Evolutionary conservation across 768 basidiomycete genomes (phyloP), one percentile per base, ranked within the genome.

Genomic region (Vararia minispora): DNA sequence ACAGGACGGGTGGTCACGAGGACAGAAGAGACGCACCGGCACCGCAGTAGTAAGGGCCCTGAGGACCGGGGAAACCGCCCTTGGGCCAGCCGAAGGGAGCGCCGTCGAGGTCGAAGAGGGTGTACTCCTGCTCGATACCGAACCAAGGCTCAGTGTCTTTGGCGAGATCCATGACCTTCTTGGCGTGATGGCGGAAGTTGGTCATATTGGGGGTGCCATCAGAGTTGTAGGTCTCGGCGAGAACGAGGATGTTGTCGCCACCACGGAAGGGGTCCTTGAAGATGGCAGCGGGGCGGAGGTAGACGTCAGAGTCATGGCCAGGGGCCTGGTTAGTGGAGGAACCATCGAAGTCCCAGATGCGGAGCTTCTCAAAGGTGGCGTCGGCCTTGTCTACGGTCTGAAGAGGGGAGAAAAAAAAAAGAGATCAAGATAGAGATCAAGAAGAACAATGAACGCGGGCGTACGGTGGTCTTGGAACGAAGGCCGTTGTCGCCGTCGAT

Each of bases 201-300:
- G 89, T 92, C 61, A 72, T 75, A 72, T 98, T 98, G 41, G 94
- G 92, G 25, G 91, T 95, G 44, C 95, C 95, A 50, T 99, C 95
- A 66, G 77, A 95, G 79, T 95, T 95, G 78, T 94, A 98, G 55
- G 85, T 89, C 63, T 91, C 91, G 35, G 91, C 90, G 33, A 98
- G 81, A 51, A 97, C 91, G 43, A 97, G 75, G 54, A 97, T 95
- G 70, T 95, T 97, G 70, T 91, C 81, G 40, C 94, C 94, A 35
- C 91, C 87, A 46, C 95, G 90, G 90, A 98, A 99, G 39, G 95
- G 95, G 58, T 99, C 95, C 54, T 85, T 91, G 81, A 95, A 99
- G 68, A 91, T 90, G 52, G 92, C 79, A 41, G 78, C 89, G 33
- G 95, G 95, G 50, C 92, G 87, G 53, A 99, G 91, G 66, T 90